Evolutionary conservation across 176 grass and related monocot species (phyloP).

Genomic region (Eleusine indica): DNA sequence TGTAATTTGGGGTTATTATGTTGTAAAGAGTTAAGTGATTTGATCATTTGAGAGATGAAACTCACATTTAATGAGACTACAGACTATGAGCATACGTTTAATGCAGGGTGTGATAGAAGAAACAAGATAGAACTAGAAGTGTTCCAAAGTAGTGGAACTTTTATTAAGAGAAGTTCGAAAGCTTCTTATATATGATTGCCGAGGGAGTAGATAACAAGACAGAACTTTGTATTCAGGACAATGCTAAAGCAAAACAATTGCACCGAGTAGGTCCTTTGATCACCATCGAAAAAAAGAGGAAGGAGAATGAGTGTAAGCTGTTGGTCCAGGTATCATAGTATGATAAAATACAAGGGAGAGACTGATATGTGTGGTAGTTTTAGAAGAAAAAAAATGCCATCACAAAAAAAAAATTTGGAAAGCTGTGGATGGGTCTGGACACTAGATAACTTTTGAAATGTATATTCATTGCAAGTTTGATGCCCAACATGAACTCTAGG

Average conservation of each 20-base stretch:
- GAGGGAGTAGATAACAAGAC: background rate
- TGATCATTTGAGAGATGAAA: background rate
- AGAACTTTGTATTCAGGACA: background rate
- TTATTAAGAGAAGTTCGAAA: background rate
- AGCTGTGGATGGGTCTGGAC: background rate
- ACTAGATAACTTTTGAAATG: background rate
- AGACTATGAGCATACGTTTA: background rate
- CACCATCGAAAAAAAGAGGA: background rate
- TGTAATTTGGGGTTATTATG: background rate
- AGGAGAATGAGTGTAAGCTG: background rate
- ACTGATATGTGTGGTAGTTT: background rate
- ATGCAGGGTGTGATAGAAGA: background rate
- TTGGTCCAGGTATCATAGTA: background rate
- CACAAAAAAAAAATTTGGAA: background rate
- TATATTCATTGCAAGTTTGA: background rate
- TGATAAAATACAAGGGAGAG: background rate
- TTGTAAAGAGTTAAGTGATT: background rate
- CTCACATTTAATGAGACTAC: background rate
- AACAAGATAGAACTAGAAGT: background rate
- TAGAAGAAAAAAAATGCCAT: background rate
- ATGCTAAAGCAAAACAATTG: background rate
- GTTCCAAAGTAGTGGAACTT: background rate
- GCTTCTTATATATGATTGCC: background rate
- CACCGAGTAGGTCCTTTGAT: background rate
- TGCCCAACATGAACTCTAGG: constrained; percentile 22